These are phyloP conservation scores for Linderniella brevidens DNA, from an alignment of 257 asterid genomes.

Conservation along the genomic window DNA sequence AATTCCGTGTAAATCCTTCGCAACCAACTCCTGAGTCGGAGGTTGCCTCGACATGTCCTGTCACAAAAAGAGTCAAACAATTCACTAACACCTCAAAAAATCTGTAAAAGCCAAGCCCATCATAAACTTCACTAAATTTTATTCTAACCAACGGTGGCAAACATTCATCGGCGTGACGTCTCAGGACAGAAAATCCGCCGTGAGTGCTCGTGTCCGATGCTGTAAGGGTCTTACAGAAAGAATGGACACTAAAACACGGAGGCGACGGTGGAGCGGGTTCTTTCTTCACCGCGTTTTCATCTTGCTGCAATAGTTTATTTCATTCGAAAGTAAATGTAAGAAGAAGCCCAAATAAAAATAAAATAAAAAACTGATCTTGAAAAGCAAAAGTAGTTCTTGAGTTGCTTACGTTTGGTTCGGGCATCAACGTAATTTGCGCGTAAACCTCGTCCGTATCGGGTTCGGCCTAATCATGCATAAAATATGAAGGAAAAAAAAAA, in stretches of 20 bases:
- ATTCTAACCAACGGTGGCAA: conserved; percentile 75
- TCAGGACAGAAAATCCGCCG: conserved; percentile 91
- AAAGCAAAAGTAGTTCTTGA: background rate
- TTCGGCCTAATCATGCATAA: conserved; percentile 54
- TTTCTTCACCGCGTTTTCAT: conserved; percentile 55
- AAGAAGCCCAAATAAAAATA: too few species aligned
- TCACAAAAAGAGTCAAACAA: conserved; percentile 7
- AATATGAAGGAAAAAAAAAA: conserved; percentile 2
- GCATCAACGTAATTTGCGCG: conserved; percentile 88
- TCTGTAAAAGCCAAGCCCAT: background rate
- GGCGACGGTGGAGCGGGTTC: conserved; percentile 45
- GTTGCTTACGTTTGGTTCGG: conserved; percentile 51
- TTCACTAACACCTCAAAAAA: conserved; percentile 4
- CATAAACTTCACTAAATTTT: background rate
- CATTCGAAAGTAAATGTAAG: too few species aligned
- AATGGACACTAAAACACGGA: conserved; percentile 63
- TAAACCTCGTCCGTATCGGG: conserved; percentile 92
- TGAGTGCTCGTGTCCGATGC: conserved; percentile 99
- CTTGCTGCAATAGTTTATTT: conserved; percentile 38
- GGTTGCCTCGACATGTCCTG: conserved; percentile 97
- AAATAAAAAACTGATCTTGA: conserved; percentile 3
- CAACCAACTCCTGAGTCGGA: conserved; percentile 84
- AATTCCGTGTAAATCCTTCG: conserved; percentile 86
- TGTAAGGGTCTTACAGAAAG: conserved; percentile 89
- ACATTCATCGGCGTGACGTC: conserved; percentile 96